Evolutionary conservation across 2,329 filamentous ascomycete genomes (phyloP), one percentile per base, ranked within the genome.

Genomic region (Hortaea sp.): DNA sequence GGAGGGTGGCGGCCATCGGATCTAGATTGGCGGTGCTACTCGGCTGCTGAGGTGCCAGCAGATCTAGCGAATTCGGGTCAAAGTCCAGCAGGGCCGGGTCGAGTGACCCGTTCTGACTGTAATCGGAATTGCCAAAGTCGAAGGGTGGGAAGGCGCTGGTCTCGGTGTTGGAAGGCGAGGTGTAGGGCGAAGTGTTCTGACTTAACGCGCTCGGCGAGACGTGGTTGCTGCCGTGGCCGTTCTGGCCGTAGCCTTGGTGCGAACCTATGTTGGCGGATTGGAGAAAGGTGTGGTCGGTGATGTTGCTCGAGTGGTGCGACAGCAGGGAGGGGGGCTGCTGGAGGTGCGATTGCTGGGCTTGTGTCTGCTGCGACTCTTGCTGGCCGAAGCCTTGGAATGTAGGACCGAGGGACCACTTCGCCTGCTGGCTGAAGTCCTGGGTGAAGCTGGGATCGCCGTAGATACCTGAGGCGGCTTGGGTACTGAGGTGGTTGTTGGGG

Each of bases 11-110:
- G 28, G 62, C 61, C 72, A 77, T 77, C 49, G 72, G 68, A 57
- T 69, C 68, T 56, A 72, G 66, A 11, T 73, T 69, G 6, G 20
- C 40, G 52, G 73, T 67, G 9, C 67, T 67, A 44, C 69, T 63
- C 12, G 66, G 67, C 46, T 66, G 66, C 53, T 66, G 64, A 47
- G 63, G 54, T 57, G 67, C 66, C 44, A 67, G 58, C 20, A 62
- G 46, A 47, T 69, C 67, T 38, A 71, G 58, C 49, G 66, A 57
- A 46, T 65, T 62, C 29, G 68, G 62, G 47, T 53, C 46, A 52
- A 73, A 68, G 72, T 55, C 64, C 63, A 77, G 70, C 51, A 85
- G 84, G 20, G 81, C 76, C 9, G 78, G 66, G 57, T 78, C 78
- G 58, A 81, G 62, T 10, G 66, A 79, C 51, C 79, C 75, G 51